Evolutionary conservation across 2,329 filamentous ascomycete species (phyloP).

Genomic region (Dissoconium aciculare): DNA sequence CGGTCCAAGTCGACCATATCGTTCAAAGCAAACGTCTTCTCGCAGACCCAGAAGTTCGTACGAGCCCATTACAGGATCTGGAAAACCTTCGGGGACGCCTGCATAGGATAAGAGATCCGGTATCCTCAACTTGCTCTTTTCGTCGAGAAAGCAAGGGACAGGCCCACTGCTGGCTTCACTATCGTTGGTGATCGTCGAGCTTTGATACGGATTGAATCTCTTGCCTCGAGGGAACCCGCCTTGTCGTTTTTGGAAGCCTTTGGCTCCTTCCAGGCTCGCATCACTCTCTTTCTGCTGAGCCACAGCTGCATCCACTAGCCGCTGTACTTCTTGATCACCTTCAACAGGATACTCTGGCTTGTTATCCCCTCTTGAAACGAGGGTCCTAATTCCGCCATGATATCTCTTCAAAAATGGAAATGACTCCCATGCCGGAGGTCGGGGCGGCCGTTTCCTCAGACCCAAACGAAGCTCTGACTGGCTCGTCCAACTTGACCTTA

Average conservation of each 20-base stretch:
- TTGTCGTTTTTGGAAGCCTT: conserved; percentile 20
- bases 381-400: conserved; percentile 67
- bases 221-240: conserved; percentile 16
- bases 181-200: conserved; percentile 37
- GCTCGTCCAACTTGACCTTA: conserved; percentile 30
- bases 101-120: conserved; percentile 59
- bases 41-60: conserved; percentile 65
- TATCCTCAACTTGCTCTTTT: conserved; percentile 46
- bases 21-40: conserved; percentile 82
- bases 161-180: conserved; percentile 40
- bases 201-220: conserved; percentile 53
- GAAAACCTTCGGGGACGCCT: conserved; percentile 71
- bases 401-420: conserved; percentile 80
- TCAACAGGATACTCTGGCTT: conserved; percentile 65
- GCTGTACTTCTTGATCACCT: conserved; percentile 42
- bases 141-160: conserved; percentile 66
- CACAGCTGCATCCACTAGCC: conserved; percentile 22
- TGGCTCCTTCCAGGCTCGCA: conserved; percentile 22
- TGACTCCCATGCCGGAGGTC: conserved; percentile 66
- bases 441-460: conserved; percentile 36
- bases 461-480: conserved; percentile 43
- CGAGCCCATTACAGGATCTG: conserved; percentile 71
- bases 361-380: conserved; percentile 53
- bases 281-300: conserved; percentile 25
- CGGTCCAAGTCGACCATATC: conserved; percentile 72